A percentile compares a stretch with the other conserved stretches of the same genome.
phyloP scores from a whole-genome alignment of 129 eudicot species.

The Ambrosia artemisiifolia region DNA sequence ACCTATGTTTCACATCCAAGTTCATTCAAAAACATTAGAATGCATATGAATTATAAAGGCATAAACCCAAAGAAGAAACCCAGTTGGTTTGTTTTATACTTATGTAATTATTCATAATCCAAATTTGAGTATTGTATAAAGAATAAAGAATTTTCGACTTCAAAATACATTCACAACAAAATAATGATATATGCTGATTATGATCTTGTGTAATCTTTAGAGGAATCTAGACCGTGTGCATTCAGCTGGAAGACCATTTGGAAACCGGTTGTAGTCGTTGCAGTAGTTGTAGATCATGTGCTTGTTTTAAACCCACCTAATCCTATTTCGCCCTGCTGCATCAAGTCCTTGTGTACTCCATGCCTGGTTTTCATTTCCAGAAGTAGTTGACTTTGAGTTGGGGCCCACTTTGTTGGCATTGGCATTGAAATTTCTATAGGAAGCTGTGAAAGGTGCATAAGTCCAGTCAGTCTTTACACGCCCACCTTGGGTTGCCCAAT shows the following conservation, averaged over 20 bases:
- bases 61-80: background rate
- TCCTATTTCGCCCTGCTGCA: constrained; percentile 27
- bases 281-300: constrained; percentile 29
- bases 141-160: constrained; percentile 6
- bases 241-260: constrained; percentile 9
- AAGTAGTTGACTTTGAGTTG: constrained; percentile 10
- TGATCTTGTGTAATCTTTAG: background rate
- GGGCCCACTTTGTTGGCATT: constrained; percentile 23
- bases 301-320: constrained; percentile 22
- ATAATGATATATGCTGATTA: background rate
- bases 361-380: constrained; percentile 15
- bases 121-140: background rate
- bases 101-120: background rate
- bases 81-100: background rate
- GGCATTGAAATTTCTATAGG: constrained; percentile 19
- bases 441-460: constrained; percentile 31
- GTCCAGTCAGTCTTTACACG: constrained; percentile 38
- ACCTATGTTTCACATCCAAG: no score
- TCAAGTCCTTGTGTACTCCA: constrained; percentile 31
- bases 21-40: no score
- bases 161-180: background rate
- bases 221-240: constrained; percentile 19
- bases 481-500: constrained; percentile 41
- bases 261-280: constrained; percentile 13
- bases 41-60: background rate